Evolutionary conservation across 2,329 filamentous ascomycete genomes (phyloP), one percentile per base, ranked within the genome.

Genomic region (Trichoderma oligosporum): DNA sequence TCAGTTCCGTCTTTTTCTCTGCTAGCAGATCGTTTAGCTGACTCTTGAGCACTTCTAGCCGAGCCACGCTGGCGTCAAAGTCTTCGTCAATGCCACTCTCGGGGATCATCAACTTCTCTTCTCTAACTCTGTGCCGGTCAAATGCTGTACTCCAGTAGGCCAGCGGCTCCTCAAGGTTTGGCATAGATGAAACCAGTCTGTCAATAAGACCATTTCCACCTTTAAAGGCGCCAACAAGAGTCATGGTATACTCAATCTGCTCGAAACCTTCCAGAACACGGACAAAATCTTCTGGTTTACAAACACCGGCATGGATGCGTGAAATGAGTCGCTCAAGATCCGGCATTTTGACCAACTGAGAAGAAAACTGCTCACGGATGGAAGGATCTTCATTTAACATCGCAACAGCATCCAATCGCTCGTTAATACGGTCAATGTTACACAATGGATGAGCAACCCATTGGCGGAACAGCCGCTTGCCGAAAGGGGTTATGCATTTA

Each of bases 361-460:
- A 86, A 2, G 89, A 89, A 69, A 99, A 97, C 64, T 91, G 86
- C 64, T 97, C 91, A 54, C 90, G 89, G 25, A 96, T 78, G 22
- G 80, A 85, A 1, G 82, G 81, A 68, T 97, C 91, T 1, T 88
- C 86, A 64, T 97, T 97, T 39, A 99, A 78, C 66, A 93, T 86
- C 66, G 97, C 94, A 4, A 99, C 91, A 4, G 94, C 94, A 73
- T 99, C 92, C 9, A 99, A 78, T 5, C 94, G 85, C 62, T 95
- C 91, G 66, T 97, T 96, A 76, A 99, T 97, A 68, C 88, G 91
- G 35, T 80, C 76, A 5, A 89, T 86, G 72, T 96, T 88, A 69
- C 91, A 91, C 12, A 99, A 78, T 2, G 94, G 94, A 71, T 99
- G 94, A 66, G 93, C 97, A 2, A 99, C 88, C 94, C 94, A 99